Percentiles rank a stretch among this genome's conserved stretches.
Conservation (phyloP, 768 basidiomycete genomes). For the Boletus insuetus region DNA sequence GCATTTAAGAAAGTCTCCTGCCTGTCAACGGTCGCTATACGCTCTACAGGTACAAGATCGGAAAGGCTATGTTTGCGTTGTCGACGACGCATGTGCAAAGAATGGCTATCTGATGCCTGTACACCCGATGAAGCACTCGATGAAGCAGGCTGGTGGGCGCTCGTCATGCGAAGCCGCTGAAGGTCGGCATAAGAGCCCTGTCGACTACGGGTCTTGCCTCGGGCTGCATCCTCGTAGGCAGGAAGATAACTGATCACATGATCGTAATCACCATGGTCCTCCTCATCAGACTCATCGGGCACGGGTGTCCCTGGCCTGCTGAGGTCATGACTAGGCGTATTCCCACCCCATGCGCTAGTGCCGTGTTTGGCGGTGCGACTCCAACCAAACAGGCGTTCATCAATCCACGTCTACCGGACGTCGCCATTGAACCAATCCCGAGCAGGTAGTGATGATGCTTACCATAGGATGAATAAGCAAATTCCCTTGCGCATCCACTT, state of each 20-base stretch:
- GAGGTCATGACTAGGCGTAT: slow-evolving; percentile 50
- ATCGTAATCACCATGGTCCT: slow-evolving; percentile 89
- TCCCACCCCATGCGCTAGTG: slow-evolving; percentile 84
- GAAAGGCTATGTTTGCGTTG: slow-evolving; percentile 61
- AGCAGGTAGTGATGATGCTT: slow-evolving; percentile 11
- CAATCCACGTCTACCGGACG: slow-evolving; percentile 70
- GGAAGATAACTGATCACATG: slow-evolving; percentile 73
- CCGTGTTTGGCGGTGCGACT: slow-evolving; percentile 70
- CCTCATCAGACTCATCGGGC: slow-evolving; percentile 80
- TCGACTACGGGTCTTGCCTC: slow-evolving; percentile 53
- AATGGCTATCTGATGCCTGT: slow-evolving; percentile 35
- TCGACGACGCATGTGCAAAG: slow-evolving; percentile 49
- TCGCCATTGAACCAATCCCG: not conserved
- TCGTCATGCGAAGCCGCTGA: slow-evolving; percentile 55
- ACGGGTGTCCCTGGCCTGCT: slow-evolving; percentile 70
- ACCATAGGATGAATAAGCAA: slow-evolving; percentile 87
- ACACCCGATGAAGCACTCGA: slow-evolving; percentile 14
- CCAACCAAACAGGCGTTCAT: slow-evolving; percentile 94
- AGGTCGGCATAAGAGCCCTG: slow-evolving; percentile 81
- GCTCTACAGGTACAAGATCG: slow-evolving; percentile 58
- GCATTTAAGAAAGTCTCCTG: slow-evolving; percentile 58
- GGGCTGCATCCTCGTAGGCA: slow-evolving; percentile 42
- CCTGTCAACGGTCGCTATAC: slow-evolving; percentile 58
- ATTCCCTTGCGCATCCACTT: slow-evolving; percentile 82
- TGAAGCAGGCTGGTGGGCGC: slow-evolving; percentile 9